Base-by-base conservation (phyloP, 139 green algal genomes). In the Chlamydomonas eustigma region DNA sequence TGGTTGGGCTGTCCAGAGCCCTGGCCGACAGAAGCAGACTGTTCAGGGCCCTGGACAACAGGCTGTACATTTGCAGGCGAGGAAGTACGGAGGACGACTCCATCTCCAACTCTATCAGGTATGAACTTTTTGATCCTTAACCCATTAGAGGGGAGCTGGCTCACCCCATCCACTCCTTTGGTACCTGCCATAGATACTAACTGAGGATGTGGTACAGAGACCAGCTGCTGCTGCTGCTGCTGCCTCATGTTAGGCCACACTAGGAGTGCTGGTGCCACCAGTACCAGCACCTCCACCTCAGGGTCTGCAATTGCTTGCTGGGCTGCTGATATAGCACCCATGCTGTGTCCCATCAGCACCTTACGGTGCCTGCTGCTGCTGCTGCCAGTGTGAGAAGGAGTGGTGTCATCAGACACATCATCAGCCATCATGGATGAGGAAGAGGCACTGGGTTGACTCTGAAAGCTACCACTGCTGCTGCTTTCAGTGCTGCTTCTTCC, bases 191-290 rank as follows among this genome's bases (percentile, higher is more conserved):
- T n/a, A n/a, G n/a, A n/a, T n/a, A n/a, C n/a, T n/a, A n/a, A n/a
- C n/a, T n/a, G n/a, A n/a, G n/a, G n/a, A n/a, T n/a, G n/a, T n/a
- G n/a, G n/a, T n/a, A n/a, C n/a, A n/a, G n/a, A n/a, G n/a, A n/a
- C n/a, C n/a, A n/a, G n/a, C n/a, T n/a, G n/a, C n/a, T n/a, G n/a
- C 68, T 5, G 58, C 68, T 5, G 58, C 58, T 8, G 58, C 58
- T 22, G 58, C 58, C 22, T 37, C 38, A 87, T 36, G 88, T 83
- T 1, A 97, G 73, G 37, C 39, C 38, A 87, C 36, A 87, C 84
- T 1, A 97, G 73, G 37, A 97, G 87, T 3, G 92, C 92, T 18
- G 92, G 92, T 2, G 90, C 90, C 34, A 97, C 87, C 4, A 97
- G 82, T 25, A 97, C 77, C 5, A 97, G 50, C 3, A 58, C 76